Percentiles rank a stretch among this genome's conserved stretches.
phyloP scores from a whole-genome alignment of 805 yeast genomes.

The Lachancea fermentati region DNA sequence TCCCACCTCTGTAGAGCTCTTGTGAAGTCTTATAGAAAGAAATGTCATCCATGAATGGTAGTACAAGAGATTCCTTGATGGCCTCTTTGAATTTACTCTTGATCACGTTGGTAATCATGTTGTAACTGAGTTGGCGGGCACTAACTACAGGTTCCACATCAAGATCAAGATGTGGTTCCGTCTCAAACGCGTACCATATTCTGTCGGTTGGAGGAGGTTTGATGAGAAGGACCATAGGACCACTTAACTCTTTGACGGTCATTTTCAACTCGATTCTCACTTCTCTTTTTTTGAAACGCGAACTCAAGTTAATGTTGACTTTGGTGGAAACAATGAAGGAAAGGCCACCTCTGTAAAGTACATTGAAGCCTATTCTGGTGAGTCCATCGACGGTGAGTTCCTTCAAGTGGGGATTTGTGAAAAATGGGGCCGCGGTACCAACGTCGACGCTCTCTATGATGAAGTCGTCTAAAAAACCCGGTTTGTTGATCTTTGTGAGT shows the following conservation, averaged over 20 bases:
- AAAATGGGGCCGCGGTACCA: slow-evolving; percentile 75
- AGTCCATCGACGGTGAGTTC: slow-evolving; percentile 79
- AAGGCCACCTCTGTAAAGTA: slow-evolving; percentile 71
- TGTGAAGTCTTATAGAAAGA: slow-evolving; percentile 58
- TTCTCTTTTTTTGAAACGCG: slow-evolving; percentile 68
- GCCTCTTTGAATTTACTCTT: slow-evolving; percentile 75
- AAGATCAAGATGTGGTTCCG: slow-evolving; percentile 69
- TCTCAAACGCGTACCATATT: slow-evolving; percentile 83
- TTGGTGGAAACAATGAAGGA: slow-evolving; percentile 76
- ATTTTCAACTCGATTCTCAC: slow-evolving; percentile 70
- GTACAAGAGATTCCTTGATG: slow-evolving; percentile 69
- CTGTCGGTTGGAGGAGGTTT: slow-evolving; percentile 91
- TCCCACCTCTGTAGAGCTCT: slow-evolving; percentile 85
- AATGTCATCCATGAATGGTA: slow-evolving; percentile 86
- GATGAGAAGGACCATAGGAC: slow-evolving; percentile 60
- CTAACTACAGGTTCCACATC: slow-evolving; percentile 89
- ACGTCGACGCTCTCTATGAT: slow-evolving; percentile 64
- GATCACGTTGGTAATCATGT: slow-evolving; percentile 72
- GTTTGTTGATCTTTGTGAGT: slow-evolving; percentile 72
- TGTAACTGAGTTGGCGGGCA: slow-evolving; percentile 71
- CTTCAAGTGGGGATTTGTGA: slow-evolving; percentile 65
- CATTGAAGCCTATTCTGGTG: slow-evolving; percentile 51
- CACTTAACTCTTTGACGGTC: slow-evolving; percentile 61
- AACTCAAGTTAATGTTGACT: slow-evolving; percentile 66
- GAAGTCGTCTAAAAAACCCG: slow-evolving; percentile 83